A percentile compares a stretch with the other conserved stretches of the same genome.
Evolutionary conservation across 2,329 filamentous ascomycete genomes (phyloP).

Genomic region (Macrophomina pseudophaseolina): DNA sequence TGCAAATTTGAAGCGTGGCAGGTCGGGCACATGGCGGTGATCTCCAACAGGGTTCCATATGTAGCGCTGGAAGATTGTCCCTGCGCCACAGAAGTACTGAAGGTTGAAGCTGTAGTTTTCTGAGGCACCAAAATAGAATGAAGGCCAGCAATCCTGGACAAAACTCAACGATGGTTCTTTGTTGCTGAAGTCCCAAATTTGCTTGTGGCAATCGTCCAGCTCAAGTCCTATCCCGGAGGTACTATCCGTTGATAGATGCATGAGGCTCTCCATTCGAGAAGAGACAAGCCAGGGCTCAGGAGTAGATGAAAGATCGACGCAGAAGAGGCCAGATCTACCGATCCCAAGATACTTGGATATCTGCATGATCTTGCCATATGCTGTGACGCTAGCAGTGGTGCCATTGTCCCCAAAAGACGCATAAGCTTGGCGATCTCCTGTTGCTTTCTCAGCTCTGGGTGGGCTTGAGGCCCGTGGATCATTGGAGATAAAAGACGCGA

Average conservation of each 20-base stretch:
- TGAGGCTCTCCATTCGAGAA: neutral
- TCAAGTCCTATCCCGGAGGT: neutral
- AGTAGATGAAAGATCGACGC: neutral
- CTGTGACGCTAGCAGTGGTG: conserved; percentile 11
- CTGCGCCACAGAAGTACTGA: neutral
- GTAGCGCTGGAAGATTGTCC: neutral
- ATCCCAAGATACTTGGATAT: neutral
- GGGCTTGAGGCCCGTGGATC: no score
- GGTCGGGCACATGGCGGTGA: neutral
- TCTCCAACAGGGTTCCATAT: neutral
- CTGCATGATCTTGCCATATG: conserved; percentile 9
- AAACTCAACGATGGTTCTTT: neutral
- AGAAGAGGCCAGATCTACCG: conserved; percentile 7
- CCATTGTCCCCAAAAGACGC: neutral
- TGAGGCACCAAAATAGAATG: neutral
- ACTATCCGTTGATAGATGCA: neutral
- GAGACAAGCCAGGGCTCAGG: neutral
- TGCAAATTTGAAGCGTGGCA: neutral
- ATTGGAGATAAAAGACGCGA: no score
- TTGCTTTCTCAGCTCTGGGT: no score
- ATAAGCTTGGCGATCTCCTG: neutral
- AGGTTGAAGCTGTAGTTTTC: neutral
- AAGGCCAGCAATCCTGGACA: conserved; percentile 19
- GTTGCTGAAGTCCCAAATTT: neutral
- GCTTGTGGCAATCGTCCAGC: neutral